Conservation (phyloP, 345 rosid genomes). For the Arabidopsis suecica region DNA sequence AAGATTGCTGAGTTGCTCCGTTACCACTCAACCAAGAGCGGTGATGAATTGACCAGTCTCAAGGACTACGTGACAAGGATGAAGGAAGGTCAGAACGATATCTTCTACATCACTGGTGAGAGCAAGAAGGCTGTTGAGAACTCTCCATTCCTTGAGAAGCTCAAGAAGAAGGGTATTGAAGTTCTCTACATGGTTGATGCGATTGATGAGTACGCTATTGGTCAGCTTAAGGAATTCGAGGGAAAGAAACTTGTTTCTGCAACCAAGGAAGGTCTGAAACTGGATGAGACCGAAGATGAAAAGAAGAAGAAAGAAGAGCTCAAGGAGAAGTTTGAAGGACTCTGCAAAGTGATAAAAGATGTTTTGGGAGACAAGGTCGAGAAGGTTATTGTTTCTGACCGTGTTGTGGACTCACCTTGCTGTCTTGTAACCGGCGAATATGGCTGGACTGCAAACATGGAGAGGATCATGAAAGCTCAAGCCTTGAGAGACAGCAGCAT, state of each 20-base stretch:
- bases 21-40: conserved; percentile 93
- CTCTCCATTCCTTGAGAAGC: conserved; percentile 93
- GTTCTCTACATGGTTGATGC: conserved; percentile 90
- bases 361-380: conserved; percentile 79
- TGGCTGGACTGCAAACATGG: conserved; percentile 95
- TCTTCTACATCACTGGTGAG: conserved; percentile 90
- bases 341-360: conserved; percentile 91
- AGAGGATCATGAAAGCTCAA: conserved; percentile 93
- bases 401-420: conserved; percentile 89
- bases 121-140: conserved; percentile 95
- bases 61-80: conserved; percentile 94
- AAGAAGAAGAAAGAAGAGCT: conserved; percentile 68
- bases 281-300: conserved; percentile 81
- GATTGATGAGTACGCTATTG: conserved; percentile 82
- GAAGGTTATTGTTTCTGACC: conserved; percentile 86
- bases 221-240: conserved; percentile 89
- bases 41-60: conserved; percentile 84
- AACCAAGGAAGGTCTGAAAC: conserved; percentile 82
- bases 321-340: conserved; percentile 78
- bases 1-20: conserved; percentile 85
- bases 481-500: conserved; percentile 86
- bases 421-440: conserved; percentile 88
- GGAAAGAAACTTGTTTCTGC: conserved; percentile 90
- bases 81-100: conserved; percentile 89
- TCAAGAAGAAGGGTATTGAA: conserved; percentile 87